Percentiles rank a stretch among this genome's conserved stretches.
Evolutionary conservation across 2,329 filamentous ascomycete species (phyloP).

Genomic region (Trichocomaceae sp.): DNA sequence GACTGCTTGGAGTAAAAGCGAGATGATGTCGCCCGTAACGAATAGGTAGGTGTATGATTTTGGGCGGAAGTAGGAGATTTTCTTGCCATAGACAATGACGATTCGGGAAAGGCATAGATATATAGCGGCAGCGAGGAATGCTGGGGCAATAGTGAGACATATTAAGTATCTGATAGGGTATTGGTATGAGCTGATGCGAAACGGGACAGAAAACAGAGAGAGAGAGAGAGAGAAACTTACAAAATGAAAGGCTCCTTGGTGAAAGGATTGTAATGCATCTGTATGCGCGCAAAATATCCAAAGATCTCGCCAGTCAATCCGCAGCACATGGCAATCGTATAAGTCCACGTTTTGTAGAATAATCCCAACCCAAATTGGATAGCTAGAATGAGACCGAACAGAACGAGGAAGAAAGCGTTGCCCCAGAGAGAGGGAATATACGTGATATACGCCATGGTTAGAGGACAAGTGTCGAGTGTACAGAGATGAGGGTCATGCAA

Average conservation of each 20-base stretch:
- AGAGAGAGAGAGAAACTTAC: slow-evolving; percentile 19
- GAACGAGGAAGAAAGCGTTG: slow-evolving; percentile 47
- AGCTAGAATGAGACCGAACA: slow-evolving; percentile 45
- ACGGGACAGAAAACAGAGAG: slow-evolving; percentile 26
- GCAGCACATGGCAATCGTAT: slow-evolving; percentile 48
- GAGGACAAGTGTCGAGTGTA: slow-evolving; percentile 31
- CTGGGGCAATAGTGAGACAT: slow-evolving; percentile 58
- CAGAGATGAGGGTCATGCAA: slow-evolving; percentile 21
- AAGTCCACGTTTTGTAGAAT: slow-evolving; percentile 45
- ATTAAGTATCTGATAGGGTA: slow-evolving; percentile 52
- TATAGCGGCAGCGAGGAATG: slow-evolving; percentile 58
- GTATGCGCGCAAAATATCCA: slow-evolving; percentile 54
- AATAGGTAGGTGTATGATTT: slow-evolving; percentile 42
- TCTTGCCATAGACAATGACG: slow-evolving; percentile 29
- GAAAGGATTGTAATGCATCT: slow-evolving; percentile 48
- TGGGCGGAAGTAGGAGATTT: slow-evolving; percentile 28
- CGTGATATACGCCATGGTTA: slow-evolving; percentile 39
- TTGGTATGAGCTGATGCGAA: slow-evolving; percentile 1
- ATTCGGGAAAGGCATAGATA: slow-evolving; percentile 53
- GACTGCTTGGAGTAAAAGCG: slow-evolving; percentile 54
- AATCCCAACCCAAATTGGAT: slow-evolving; percentile 38
- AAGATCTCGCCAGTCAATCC: slow-evolving; percentile 52
- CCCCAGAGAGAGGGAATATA: slow-evolving; percentile 51
- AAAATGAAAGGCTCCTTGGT: slow-evolving; percentile 37
- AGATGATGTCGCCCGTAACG: slow-evolving; percentile 57